Evolutionary conservation across 441 rosid species (phyloP).

Genomic region (Erodium moschatum): DNA sequence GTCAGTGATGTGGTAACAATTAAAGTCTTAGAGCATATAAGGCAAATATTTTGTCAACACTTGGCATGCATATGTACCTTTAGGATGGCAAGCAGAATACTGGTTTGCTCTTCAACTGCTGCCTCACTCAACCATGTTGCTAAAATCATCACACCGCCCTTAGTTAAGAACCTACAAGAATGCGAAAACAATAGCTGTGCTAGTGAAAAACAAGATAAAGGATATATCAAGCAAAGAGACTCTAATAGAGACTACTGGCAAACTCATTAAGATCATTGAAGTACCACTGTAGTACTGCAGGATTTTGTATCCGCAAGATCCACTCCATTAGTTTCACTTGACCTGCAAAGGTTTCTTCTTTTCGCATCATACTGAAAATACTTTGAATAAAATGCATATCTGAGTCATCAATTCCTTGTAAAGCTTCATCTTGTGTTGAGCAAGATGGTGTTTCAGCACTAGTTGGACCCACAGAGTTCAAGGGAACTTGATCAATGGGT

Average conservation of each 20-base stretch:
- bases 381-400: conserved; percentile 67
- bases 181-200: conserved; percentile 10
- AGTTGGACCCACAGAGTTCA: conserved; percentile 37
- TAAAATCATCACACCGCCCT: conserved; percentile 88
- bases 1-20: conserved; percentile 18
- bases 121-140: conserved; percentile 94
- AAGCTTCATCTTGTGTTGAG: conserved; percentile 40
- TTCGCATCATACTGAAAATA: conserved; percentile 52
- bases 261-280: conserved; percentile 16
- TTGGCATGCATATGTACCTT: conserved; percentile 35
- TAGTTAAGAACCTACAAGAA: conserved; percentile 63
- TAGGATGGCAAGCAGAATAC: conserved; percentile 56
- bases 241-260: conserved; percentile 12
- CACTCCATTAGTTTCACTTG: conserved; percentile 84
- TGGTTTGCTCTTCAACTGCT: conserved; percentile 80
- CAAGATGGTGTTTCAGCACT: conserved; percentile 44
- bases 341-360: conserved; percentile 88
- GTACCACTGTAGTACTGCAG: conserved; percentile 71
- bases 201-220: background rate
- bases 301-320: conserved; percentile 78
- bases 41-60: background rate
- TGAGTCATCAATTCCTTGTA: conserved; percentile 48
- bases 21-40: conserved; percentile 17
- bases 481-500: conserved; percentile 41
- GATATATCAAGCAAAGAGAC: background rate